A percentile compares a stretch with the other conserved stretches of the same genome.
Evolutionary conservation across 2,329 filamentous ascomycete species (phyloP).

Genomic region (Chlorencoelia australis): DNA sequence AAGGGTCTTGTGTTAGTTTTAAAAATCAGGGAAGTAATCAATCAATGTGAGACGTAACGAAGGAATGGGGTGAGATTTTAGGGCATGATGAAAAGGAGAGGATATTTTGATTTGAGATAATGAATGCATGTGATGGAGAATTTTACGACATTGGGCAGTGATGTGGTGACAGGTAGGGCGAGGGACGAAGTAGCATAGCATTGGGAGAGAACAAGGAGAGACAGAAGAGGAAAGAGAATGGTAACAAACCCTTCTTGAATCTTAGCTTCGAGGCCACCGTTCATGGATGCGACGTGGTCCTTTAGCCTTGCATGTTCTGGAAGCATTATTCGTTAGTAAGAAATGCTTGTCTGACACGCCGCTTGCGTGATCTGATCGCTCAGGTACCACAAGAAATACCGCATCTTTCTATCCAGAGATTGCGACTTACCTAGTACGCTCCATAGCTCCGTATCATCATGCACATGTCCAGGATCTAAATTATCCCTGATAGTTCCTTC

Average conservation of each 20-base stretch:
- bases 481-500: slow-evolving; percentile 91
- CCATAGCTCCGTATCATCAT: slow-evolving; percentile 96
- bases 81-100: neutral
- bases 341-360: slow-evolving; percentile 17
- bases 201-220: slow-evolving; percentile 4
- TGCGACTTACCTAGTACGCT: slow-evolving; percentile 72
- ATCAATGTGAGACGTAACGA: too few relatives aligned
- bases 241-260: slow-evolving; percentile 81
- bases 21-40: too few relatives aligned
- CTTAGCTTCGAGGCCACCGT: slow-evolving; percentile 78
- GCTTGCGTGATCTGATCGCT: slow-evolving; percentile 18
- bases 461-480: slow-evolving; percentile 85
- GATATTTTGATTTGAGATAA: too few relatives aligned
- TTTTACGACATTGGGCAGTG: slow-evolving; percentile 8
- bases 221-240: slow-evolving; percentile 1
- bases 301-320: slow-evolving; percentile 86
- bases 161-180: slow-evolving; percentile 7
- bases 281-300: slow-evolving; percentile 79
- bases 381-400: slow-evolving; percentile 19
- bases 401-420: slow-evolving; percentile 5
- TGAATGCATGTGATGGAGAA: slow-evolving; percentile 4
- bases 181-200: slow-evolving; percentile 4
- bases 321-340: slow-evolving; percentile 31
- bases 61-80: too few relatives aligned
- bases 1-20: too few relatives aligned